A percentile compares a stretch with the other conserved stretches of the same genome.
phyloP scores from a whole-genome alignment of 2,329 filamentous ascomycete genomes.

The Cadophora malorum region DNA sequence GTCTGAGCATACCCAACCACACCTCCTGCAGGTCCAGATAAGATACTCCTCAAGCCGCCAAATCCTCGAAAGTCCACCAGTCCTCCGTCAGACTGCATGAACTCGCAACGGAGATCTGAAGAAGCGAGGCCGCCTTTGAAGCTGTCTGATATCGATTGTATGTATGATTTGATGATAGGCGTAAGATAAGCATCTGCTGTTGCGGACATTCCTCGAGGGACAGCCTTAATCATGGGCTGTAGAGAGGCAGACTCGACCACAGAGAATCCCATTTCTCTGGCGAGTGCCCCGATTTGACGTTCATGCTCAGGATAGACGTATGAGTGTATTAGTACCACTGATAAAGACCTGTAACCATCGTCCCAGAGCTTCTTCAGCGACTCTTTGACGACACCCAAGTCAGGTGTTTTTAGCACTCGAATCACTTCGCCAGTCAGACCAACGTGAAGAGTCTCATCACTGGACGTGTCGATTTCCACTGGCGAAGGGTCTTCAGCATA shows the following conservation, averaged over 20 bases:
- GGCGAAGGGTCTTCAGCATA: background rate
- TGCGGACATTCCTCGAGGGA: background rate
- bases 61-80: slow-evolving; percentile 6
- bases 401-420: background rate
- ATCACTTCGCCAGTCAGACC: background rate
- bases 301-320: background rate
- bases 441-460: background rate
- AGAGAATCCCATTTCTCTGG: background rate
- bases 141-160: background rate
- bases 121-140: background rate
- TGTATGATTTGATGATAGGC: background rate
- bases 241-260: background rate
- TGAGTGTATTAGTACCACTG: background rate
- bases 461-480: background rate
- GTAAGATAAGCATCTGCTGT: background rate
- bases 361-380: background rate
- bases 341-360: background rate
- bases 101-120: background rate
- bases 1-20: slow-evolving; percentile 71
- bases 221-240: background rate
- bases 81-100: background rate
- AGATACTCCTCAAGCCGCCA: slow-evolving; percentile 63
- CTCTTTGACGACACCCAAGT: background rate
- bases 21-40: slow-evolving; percentile 71
- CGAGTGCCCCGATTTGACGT: background rate